Base-by-base conservation (phyloP, 2,329 filamentous ascomycete genomes). In the Epichloe gansuensis region DNA sequence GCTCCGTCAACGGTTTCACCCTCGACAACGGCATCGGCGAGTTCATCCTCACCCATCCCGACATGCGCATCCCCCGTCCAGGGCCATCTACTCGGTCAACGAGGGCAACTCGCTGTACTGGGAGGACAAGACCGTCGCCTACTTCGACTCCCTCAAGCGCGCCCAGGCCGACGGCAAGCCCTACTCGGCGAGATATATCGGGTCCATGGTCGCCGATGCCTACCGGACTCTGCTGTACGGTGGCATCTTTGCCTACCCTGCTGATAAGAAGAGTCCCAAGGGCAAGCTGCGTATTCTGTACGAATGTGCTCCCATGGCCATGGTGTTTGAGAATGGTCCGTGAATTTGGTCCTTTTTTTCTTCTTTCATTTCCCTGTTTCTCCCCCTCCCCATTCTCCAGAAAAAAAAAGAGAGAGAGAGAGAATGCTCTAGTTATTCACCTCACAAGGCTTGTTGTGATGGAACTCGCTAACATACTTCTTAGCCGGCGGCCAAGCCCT, bases 91-190 rank as follows among this genome's bases (percentile, higher is more conserved):
- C 81, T 95, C 88, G 31, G 90, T 95, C 73, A 98, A 98, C 74
- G 93, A 98, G 78, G 93, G 93, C 60, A 98, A 98, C 79, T 91
- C 86, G 60, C 75, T 93, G 59, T 97, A 96, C 80, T 98, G 93
- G 93, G 83, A 91, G 58, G 86, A 94, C 46, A 80, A 82, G 59
- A 88, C 90, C 63, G 88, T 88, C 72, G 75, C 82, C 61, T 98
- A 95, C 77, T 90, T 95, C 72, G 80, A 93, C 68, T 86, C 83
- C 52, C 77, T 98, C 65, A 98, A 98, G 76, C 81, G 79, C 67
- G 87, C 90, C 5, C 76, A 81, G 60, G 73, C 80, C 53, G 75
- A 78, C 55, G 85, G 82, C 59, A 96, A 95, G 75, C 93, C 93
- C 41, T 97, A 98, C 74, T 94, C 87, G 65, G 80, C 91, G 13